Evolutionary conservation across 768 basidiomycete genomes (phyloP).

Genomic region (Russula vinacea): DNA sequence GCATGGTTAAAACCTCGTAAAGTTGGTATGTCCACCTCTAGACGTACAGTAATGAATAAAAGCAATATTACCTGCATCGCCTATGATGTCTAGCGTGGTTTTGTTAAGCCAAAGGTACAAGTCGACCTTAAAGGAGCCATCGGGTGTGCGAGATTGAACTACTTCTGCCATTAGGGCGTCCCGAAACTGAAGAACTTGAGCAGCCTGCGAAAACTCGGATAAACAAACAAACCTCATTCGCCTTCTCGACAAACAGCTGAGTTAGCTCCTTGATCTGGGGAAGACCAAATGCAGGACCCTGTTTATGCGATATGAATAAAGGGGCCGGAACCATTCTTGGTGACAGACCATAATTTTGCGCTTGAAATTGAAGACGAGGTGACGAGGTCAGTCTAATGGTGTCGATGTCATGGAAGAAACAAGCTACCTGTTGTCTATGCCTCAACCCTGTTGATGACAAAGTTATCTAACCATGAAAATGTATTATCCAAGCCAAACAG

Average conservation of each 20-base stretch:
- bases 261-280: slow-evolving; percentile 20
- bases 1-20: slow-evolving; percentile 23
- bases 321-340: neutral
- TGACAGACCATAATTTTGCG: slow-evolving; percentile 24
- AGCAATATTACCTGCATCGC: slow-evolving; percentile 14
- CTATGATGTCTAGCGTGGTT: slow-evolving; percentile 23
- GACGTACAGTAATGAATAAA: neutral
- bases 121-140: slow-evolving; percentile 15
- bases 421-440: slow-evolving; percentile 22
- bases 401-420: neutral
- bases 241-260: slow-evolving; percentile 24
- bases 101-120: slow-evolving; percentile 23
- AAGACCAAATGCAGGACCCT: slow-evolving; percentile 26
- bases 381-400: neutral
- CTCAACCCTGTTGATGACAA: slow-evolving; percentile 5
- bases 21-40: neutral
- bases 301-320: slow-evolving; percentile 1
- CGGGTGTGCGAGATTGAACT: slow-evolving; percentile 2
- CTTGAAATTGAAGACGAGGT: neutral
- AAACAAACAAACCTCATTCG: slow-evolving; percentile 18
- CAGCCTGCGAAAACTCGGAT: neutral
- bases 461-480: neutral
- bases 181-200: slow-evolving; percentile 9
- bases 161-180: slow-evolving; percentile 7
- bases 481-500: neutral